Conservation (phyloP, 2,329 filamentous ascomycete genomes). For the Trichoderma arundinaceum region DNA sequence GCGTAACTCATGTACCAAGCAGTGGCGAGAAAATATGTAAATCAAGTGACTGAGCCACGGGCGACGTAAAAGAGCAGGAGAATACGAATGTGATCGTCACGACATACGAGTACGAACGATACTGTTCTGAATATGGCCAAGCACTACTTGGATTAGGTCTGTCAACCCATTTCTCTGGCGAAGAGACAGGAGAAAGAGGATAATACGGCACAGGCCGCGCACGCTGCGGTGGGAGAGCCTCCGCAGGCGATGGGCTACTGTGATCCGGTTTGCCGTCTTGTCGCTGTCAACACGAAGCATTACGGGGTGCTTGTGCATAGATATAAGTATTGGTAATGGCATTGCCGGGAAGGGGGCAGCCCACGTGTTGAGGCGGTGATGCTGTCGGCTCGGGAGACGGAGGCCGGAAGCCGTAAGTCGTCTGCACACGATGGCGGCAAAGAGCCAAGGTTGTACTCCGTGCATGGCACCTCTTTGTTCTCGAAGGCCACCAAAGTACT, state of each 20-base stretch:
- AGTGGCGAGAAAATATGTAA: conserved; percentile 12
- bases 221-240: neutral
- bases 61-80: conserved; percentile 4
- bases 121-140: neutral
- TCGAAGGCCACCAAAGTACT: neutral
- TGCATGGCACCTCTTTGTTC: neutral
- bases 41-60: conserved; percentile 28
- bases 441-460: too few species aligned
- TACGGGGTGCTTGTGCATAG: neutral
- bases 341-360: neutral
- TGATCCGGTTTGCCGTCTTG: conserved; percentile 10
- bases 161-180: neutral
- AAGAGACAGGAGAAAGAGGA: conserved; percentile 11
- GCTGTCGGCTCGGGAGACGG: neutral
- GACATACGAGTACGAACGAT: conserved; percentile 13
- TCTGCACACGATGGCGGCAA: too few species aligned
- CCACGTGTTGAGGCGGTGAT: conserved; percentile 24
- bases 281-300: neutral
- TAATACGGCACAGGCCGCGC: conserved; percentile 13
- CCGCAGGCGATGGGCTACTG: neutral
- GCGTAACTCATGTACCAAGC: neutral
- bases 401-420: neutral
- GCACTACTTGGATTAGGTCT: neutral
- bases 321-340: conserved; percentile 2
- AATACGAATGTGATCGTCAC: conserved; percentile 26